Percentiles rank a stretch among this genome's conserved stretches.
Evolutionary conservation across 148 eudicot species (phyloP).

Genomic region (Pouteria glomerata): DNA sequence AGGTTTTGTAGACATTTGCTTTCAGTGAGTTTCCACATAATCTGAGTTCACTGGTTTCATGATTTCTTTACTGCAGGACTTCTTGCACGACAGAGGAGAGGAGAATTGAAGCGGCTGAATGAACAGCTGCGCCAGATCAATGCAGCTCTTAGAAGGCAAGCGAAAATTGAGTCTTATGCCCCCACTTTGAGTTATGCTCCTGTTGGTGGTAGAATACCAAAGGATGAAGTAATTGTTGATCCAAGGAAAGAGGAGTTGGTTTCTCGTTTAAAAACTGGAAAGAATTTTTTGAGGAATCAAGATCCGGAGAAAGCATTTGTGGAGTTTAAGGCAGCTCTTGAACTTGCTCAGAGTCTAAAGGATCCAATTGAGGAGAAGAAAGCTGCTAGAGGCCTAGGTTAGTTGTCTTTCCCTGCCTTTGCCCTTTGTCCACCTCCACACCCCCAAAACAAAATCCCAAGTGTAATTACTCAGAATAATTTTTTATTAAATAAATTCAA

Average conservation of each 20-base stretch:
- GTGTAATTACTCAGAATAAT: no score
- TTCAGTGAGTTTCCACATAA: neutral
- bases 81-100: slow-evolving; percentile 86
- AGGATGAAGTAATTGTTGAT: slow-evolving; percentile 80
- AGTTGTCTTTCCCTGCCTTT: no score
- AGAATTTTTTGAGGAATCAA: slow-evolving; percentile 71
- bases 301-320: slow-evolving; percentile 65
- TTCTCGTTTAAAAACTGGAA: slow-evolving; percentile 67
- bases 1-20: neutral
- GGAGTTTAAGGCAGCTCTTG: slow-evolving; percentile 77
- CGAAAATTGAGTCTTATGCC: slow-evolving; percentile 92
- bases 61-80: slow-evolving; percentile 40
- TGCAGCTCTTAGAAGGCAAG: slow-evolving; percentile 86
- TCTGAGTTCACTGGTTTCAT: neutral
- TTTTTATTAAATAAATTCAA: no score
- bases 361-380: slow-evolving; percentile 90
- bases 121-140: slow-evolving; percentile 96
- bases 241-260: slow-evolving; percentile 66
- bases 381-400: slow-evolving; percentile 96
- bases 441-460: no score
- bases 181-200: slow-evolving; percentile 94
- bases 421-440: no score
- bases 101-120: slow-evolving; percentile 63
- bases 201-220: slow-evolving; percentile 48
- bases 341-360: slow-evolving; percentile 69